Percentiles rank a stretch among this genome's conserved stretches.
Evolutionary conservation across 768 basidiomycete species (phyloP).

Genomic region (Suillus discolor): DNA sequence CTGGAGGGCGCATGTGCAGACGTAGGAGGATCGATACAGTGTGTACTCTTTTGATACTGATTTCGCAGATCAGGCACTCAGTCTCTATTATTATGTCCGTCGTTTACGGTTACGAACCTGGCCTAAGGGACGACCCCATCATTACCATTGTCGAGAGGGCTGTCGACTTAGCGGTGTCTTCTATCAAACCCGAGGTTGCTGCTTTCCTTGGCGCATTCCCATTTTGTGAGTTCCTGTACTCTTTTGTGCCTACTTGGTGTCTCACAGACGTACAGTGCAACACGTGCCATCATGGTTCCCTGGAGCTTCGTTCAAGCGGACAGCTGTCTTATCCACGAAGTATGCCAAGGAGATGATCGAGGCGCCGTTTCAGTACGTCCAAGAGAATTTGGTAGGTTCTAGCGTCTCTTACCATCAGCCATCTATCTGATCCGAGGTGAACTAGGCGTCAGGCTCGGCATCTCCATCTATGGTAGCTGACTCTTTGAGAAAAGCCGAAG

Average conservation of each 20-base stretch:
- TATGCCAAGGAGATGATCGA: slow-evolving; percentile 27
- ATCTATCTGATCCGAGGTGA: background rate
- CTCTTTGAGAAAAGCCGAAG: slow-evolving; percentile 18
- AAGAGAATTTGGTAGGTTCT: slow-evolving; percentile 33
- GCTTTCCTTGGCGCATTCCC: slow-evolving; percentile 39
- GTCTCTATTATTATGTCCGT: slow-evolving; percentile 31
- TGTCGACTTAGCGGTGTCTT: slow-evolving; percentile 20
- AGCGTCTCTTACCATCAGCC: background rate
- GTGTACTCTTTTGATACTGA: background rate
- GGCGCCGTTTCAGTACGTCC: slow-evolving; percentile 34
- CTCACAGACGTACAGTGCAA: slow-evolving; percentile 25
- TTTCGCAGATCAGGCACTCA: slow-evolving; percentile 21
- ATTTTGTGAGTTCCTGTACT: slow-evolving; percentile 31
- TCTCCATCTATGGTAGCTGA: slow-evolving; percentile 31
- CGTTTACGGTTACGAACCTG: slow-evolving; percentile 33
- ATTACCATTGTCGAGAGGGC: slow-evolving; percentile 28
- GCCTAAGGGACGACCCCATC: slow-evolving; percentile 27
- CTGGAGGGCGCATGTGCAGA: slow-evolving; percentile 25
- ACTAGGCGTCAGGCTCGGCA: slow-evolving; percentile 27
- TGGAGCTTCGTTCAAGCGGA: slow-evolving; percentile 37
- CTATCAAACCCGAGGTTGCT: slow-evolving; percentile 31
- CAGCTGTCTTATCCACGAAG: slow-evolving; percentile 25
- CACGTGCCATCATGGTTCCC: slow-evolving; percentile 44
- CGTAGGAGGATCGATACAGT: slow-evolving; percentile 17
- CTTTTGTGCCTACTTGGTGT: background rate